Percentiles rank a stretch among this genome's conserved stretches.
These are phyloP conservation scores for Saccharomyces hybrid DNA, from an alignment of 1,139 yeast species.

Conservation along the genomic window DNA sequence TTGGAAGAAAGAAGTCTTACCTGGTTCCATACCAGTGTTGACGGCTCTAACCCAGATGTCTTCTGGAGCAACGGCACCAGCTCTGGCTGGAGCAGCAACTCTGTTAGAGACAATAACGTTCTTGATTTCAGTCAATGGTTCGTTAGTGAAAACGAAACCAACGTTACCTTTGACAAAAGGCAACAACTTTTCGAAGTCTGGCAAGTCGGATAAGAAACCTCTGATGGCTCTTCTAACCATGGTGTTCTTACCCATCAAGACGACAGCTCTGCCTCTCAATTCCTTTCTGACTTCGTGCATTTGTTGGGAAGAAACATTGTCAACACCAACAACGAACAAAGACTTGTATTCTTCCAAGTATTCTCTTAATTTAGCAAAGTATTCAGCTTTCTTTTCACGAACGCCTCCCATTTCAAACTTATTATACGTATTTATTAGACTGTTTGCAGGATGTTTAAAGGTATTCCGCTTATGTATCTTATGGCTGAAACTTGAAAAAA, in stretches of 20 bases:
- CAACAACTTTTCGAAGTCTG: conserved; percentile 91
- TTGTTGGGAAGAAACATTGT: conserved; percentile 99
- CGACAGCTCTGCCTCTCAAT: conserved; percentile 90
- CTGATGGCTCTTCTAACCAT: conserved; percentile 99
- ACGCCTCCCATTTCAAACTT: conserved; percentile 99
- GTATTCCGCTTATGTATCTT: conserved; percentile 21
- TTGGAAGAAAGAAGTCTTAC: conserved; percentile 99
- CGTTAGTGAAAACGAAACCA: conserved; percentile 99
- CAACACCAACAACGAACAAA: conserved; percentile 97
- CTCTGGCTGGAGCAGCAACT: conserved; percentile 42
- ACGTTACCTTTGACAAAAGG: conserved; percentile 96
- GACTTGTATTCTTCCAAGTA: conserved; percentile 96
- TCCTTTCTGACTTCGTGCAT: conserved; percentile 99
- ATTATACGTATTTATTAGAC: conserved; percentile 19
- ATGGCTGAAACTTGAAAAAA: neutral
- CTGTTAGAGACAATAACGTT: conserved; percentile 81
- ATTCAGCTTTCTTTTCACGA: conserved; percentile 95
- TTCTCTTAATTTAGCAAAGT: conserved; percentile 92
- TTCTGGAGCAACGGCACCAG: conserved; percentile 96
- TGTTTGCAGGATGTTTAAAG: conserved; percentile 96
- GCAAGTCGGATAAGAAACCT: conserved; percentile 87
- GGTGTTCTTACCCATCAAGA: conserved; percentile 99
- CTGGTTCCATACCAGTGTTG: conserved; percentile 99
- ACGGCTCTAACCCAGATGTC: conserved; percentile 72
- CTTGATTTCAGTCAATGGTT: conserved; percentile 86